phyloP scores from a whole-genome alignment of 192 early-diverging fungal species.

The Bifiguratus adelaidae region DNA sequence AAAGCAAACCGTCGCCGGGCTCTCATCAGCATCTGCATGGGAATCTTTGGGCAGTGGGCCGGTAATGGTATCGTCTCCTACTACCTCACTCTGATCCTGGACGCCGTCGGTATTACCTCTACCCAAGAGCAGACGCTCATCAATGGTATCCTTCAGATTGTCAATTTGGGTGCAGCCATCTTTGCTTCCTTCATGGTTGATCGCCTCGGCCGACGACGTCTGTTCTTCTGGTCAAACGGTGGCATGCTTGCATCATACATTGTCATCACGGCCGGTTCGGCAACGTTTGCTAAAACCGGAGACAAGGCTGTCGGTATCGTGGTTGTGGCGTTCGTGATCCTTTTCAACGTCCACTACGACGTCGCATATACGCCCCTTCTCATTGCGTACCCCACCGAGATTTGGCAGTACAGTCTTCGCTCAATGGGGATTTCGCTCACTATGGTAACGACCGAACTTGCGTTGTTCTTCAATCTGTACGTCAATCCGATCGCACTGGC shows the following conservation, averaged over 20 bases:
- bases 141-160: conserved; percentile 3
- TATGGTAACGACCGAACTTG: neutral
- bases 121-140: neutral
- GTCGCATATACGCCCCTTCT: neutral
- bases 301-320: neutral
- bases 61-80: conserved; percentile 3
- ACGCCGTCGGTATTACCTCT: neutral
- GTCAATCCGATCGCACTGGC: neutral
- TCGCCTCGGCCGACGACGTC: neutral
- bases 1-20: no score
- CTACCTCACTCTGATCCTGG: conserved; percentile 1
- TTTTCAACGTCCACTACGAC: neutral
- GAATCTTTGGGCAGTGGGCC: conserved; percentile 4
- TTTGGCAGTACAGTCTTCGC: neutral
- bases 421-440: neutral
- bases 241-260: conserved; percentile 1
- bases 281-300: no score
- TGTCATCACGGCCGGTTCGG: conserved; percentile 1
- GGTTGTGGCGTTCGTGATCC: neutral
- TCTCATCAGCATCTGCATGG: no score
- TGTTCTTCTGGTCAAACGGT: neutral
- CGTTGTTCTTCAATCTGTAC: conserved; percentile 1
- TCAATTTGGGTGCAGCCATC: conserved; percentile 3
- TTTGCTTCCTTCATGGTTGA: conserved; percentile 3
- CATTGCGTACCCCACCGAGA: neutral